Evolutionary conservation across 75 land plant genomes (phyloP).

Genomic region (Pinus taeda): DNA sequence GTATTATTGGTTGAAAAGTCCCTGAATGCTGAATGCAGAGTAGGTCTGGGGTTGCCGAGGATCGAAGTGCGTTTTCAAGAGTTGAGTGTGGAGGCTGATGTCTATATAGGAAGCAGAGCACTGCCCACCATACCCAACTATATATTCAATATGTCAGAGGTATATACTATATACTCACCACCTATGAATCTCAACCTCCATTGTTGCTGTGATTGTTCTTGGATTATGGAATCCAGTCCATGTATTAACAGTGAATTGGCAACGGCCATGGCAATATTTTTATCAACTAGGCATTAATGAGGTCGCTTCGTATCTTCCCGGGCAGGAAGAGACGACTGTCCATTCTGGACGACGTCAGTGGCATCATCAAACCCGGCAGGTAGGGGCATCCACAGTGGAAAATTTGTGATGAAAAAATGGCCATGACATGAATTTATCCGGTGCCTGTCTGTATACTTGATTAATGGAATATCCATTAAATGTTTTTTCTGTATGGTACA

Average conservation of each 20-base stretch:
- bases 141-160: slow-evolving; percentile 65
- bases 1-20: too few species aligned
- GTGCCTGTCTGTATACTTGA: too few species aligned
- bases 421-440: too few species aligned
- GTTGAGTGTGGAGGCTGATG: slow-evolving; percentile 56
- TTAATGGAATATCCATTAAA: neutral
- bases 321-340: slow-evolving; percentile 34
- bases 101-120: slow-evolving; percentile 70
- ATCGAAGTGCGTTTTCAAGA: slow-evolving; percentile 78
- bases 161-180: neutral
- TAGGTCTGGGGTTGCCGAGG: slow-evolving; percentile 70
- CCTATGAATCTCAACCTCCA: neutral
- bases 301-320: slow-evolving; percentile 13
- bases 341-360: slow-evolving; percentile 63
- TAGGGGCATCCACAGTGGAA: neutral
- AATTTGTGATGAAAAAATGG: too few species aligned
- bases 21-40: slow-evolving; percentile 29
- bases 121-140: slow-evolving; percentile 80
- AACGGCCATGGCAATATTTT: neutral
- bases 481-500: neutral
- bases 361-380: slow-evolving; percentile 69
- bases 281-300: neutral
- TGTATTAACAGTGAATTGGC: too few species aligned
- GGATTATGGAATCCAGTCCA: too few species aligned
- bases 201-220: too few species aligned